A percentile compares a stretch with the other conserved stretches of the same genome.
Conservation (phyloP, 1,139 yeast species). For the Barnettozyma hawaiiensis region DNA sequence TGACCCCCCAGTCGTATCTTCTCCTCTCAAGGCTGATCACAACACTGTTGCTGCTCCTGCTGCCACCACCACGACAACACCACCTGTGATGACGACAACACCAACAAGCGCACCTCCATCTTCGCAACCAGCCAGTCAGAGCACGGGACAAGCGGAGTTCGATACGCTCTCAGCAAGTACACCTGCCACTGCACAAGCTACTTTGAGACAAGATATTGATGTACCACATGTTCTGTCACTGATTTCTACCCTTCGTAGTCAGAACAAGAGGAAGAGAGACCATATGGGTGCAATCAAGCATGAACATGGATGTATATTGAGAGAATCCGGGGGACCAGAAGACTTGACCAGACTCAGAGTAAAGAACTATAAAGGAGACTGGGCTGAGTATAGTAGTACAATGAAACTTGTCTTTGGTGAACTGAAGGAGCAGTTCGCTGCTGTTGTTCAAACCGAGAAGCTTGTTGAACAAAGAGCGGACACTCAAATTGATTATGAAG, state of each 20-base stretch:
- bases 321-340: slow-evolving; percentile 12
- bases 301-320: slow-evolving; percentile 15
- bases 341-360: slow-evolving; percentile 20
- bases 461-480: neutral
- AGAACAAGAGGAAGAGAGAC: slow-evolving; percentile 12
- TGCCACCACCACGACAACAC: neutral
- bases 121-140: neutral
- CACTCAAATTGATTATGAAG: neutral
- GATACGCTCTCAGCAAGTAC: neutral
- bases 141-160: neutral
- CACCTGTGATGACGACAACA: neutral
- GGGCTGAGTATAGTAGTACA: slow-evolving; percentile 15
- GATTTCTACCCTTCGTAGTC: slow-evolving; percentile 11
- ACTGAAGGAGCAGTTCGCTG: neutral
- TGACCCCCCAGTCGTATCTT: slow-evolving; percentile 8
- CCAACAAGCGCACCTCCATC: neutral
- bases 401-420: slow-evolving; percentile 1
- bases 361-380: slow-evolving; percentile 25
- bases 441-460: neutral
- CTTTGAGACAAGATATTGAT: slow-evolving; percentile 22
- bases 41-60: neutral
- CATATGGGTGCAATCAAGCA: slow-evolving; percentile 17
- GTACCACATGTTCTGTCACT: slow-evolving; percentile 19
- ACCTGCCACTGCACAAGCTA: slow-evolving; percentile 8
- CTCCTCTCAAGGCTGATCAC: slow-evolving; percentile 1